Base-by-base conservation (phyloP, 495 filamentous ascomycete genomes). In the Achaetomiella virescens region DNA sequence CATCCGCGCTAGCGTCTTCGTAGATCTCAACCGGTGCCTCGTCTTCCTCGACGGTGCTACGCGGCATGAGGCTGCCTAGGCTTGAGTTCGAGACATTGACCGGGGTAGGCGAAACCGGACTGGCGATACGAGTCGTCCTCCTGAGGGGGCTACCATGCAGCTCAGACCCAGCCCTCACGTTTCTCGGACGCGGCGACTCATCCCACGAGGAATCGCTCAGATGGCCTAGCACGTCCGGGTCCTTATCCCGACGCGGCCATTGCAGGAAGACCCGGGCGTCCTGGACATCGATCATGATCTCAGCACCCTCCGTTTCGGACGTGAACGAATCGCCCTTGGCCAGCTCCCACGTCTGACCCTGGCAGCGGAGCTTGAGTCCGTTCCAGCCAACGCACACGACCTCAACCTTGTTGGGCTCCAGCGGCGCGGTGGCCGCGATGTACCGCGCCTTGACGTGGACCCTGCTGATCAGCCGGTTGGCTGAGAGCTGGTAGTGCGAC, bases 311-410 rank as follows among this genome's bases (percentile, higher is more conserved):
- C 40, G 89, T 91, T 71, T 95, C 89, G 52, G 91, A 95, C 24
- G 84, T 86, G 71, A 96, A 98, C 25, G 83, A 85, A 69, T 95
- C 91, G 7, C 87, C 90, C 74, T 95, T 97, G 43, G 74, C 77
- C 70, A 98, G 68, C 58, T 95, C 89, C 78, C 87, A 93, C 27
- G 86, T 87, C 62, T 84, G 84, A 22, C 91, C 91, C 70, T 91
- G 87, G 72, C 89, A 97, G 72, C 96, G 91, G 54, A 98, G 73
- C 70, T 90, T 96, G 47, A 92, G 78, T 12, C 93, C 92, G 70
- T 98, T 98, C 91, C 92, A 97, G 17, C 93, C 93, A 65, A 86
- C 81, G 71, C 93, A 98, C 67, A 87, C 80, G 52, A 98, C 85
- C 68, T 90, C 86, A 46, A 97, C 80, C 70, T 82, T 83, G 63